Evolutionary conservation across 73 alveolate species (phyloP).

Genomic region (Tetrahymena malaccensis): DNA sequence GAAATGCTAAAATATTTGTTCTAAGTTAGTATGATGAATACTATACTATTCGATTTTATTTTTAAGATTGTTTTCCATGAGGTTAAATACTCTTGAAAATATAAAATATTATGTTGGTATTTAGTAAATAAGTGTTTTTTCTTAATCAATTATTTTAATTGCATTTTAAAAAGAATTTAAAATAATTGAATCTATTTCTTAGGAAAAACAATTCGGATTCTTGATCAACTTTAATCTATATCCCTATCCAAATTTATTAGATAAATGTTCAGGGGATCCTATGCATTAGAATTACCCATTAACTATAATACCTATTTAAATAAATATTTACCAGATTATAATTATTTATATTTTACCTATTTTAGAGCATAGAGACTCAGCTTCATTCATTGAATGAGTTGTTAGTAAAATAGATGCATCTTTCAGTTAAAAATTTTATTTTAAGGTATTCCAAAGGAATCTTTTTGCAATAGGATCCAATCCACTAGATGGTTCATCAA

Average conservation of each 20-base stretch:
- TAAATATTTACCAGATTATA: neutral
- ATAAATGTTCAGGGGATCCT: neutral
- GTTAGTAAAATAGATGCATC: conserved; percentile 63
- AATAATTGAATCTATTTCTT: neutral
- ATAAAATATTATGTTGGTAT: neutral
- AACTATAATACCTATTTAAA: neutral
- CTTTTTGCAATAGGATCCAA: conserved; percentile 67
- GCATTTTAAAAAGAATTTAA: neutral
- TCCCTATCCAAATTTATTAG: neutral
- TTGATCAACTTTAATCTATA: neutral
- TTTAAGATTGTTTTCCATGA: neutral
- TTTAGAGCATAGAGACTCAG: conserved; percentile 52
- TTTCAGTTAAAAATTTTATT: conserved; percentile 25
- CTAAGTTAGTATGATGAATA: neutral
- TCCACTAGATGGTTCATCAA: conserved; percentile 78
- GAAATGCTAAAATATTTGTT: neutral
- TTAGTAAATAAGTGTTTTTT: neutral
- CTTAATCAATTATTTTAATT: neutral
- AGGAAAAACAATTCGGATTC: neutral
- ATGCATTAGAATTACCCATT: neutral
- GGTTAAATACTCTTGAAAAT: neutral
- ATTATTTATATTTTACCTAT: conserved; percentile 42
- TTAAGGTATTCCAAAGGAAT: conserved; percentile 41
- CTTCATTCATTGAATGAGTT: conserved; percentile 93
- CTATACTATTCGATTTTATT: neutral